Conservation (phyloP, 2,329 filamentous ascomycete genomes). For the Pseudogymnoascus sp. region DNA sequence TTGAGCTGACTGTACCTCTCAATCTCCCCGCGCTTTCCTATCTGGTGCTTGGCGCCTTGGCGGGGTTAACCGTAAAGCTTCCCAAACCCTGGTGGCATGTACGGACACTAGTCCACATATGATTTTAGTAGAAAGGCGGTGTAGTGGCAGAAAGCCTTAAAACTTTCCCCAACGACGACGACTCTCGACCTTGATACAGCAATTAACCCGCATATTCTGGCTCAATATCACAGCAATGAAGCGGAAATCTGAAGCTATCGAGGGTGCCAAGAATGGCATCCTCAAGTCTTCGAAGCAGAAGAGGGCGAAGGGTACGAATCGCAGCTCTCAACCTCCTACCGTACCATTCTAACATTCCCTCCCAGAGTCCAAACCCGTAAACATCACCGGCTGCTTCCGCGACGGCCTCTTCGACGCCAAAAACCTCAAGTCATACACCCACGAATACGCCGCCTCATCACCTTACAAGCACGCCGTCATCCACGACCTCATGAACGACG, state of each 20-base stretch:
- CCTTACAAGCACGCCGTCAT: constrained; percentile 95
- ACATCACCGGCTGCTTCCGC: constrained; percentile 54
- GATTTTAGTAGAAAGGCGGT: constrained; percentile 2
- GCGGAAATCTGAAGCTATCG: constrained; percentile 1
- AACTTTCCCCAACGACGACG: background rate
- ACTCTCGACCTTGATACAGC: background rate
- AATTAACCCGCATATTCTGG: background rate
- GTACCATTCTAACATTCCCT: background rate
- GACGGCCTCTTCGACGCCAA: constrained; percentile 57
- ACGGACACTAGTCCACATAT: background rate
- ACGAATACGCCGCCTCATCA: constrained; percentile 54
- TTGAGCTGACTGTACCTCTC: background rate
- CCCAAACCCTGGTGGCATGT: background rate
- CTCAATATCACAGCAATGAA: background rate
- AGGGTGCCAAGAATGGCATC: constrained; percentile 2
- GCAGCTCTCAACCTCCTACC: background rate
- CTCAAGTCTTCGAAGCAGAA: background rate
- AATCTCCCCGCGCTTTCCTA: background rate
- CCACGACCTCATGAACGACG: constrained; percentile 67
- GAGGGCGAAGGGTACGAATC: constrained; percentile 1
- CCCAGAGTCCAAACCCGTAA: constrained; percentile 26
- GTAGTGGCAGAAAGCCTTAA: constrained; percentile 8
- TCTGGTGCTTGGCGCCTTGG: background rate
- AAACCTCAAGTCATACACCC: constrained; percentile 52
- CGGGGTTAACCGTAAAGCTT: background rate